These are phyloP conservation scores for Candida qinlingensis DNA, from an alignment of 805 yeast species.

Conservation along the genomic window DNA sequence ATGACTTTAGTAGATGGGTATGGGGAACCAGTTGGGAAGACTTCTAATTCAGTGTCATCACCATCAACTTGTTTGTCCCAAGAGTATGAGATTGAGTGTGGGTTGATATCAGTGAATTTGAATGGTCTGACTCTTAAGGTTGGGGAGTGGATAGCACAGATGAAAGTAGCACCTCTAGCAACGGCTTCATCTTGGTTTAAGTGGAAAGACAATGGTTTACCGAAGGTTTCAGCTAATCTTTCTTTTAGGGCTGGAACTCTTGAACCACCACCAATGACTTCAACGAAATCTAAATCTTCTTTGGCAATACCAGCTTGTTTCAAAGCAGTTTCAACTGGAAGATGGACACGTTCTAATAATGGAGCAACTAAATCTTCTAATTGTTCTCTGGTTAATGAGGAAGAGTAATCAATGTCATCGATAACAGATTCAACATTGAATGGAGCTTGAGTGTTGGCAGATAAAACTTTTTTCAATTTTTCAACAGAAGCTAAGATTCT, in stretches of 20 bases:
- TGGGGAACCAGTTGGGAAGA: constrained; percentile 88
- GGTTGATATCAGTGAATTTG: constrained; percentile 94
- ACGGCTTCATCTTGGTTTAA: constrained; percentile 99
- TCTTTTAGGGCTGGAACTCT: constrained; percentile 94
- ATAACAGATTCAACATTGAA: constrained; percentile 92
- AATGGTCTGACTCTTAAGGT: constrained; percentile 97
- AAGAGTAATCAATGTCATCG: constrained; percentile 94
- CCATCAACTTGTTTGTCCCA: constrained; percentile 96
- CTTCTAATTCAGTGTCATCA: constrained; percentile 84
- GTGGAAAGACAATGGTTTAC: constrained; percentile 84
- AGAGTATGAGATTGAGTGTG: constrained; percentile 84
- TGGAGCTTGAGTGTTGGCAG: constrained; percentile 94
- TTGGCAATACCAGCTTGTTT: constrained; percentile 67
- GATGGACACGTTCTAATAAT: constrained; percentile 65
- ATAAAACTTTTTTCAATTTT: constrained; percentile 88
- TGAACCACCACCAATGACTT: constrained; percentile 96
- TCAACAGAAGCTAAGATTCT: constrained; percentile 91
- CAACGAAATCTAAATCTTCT: constrained; percentile 83
- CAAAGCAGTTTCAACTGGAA: constrained; percentile 79
- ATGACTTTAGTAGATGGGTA: constrained; percentile 96
- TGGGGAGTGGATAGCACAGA: constrained; percentile 98
- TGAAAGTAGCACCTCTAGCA: constrained; percentile 98
- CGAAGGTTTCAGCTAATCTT: constrained; percentile 72
- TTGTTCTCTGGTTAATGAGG: constrained; percentile 84
- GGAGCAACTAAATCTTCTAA: constrained; percentile 88